Base-by-base conservation (phyloP, 2,329 filamentous ascomycete species). In the Clathrospora elynae region DNA sequence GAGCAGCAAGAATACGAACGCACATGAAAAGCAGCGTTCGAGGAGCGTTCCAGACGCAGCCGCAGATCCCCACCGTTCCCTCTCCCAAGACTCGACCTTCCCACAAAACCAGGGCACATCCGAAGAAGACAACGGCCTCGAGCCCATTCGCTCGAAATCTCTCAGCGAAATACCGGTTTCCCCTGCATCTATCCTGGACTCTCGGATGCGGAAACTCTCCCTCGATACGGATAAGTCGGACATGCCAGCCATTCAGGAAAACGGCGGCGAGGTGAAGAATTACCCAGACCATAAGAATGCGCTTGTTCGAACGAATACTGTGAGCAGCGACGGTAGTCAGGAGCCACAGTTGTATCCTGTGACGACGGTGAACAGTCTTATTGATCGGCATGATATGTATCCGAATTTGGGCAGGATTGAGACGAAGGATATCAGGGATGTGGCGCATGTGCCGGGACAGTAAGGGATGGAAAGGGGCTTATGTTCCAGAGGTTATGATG, bases 301-400 rank as follows among this genome's bases (percentile, higher is more conserved):
- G 9, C 55, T 62, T n/a, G 59, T 61, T 14, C 61, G 65, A 24
- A 42, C 66, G 16, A 48, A 61, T 13, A 67, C 59, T 28, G 52
- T 51, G 3, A 58, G 56, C 14, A 62, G 61, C 29, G 54, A 60
- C 18, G 45, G 62, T 35, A 43, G n/a, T n/a, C n/a, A 40, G 16
- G 33, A 53, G 26, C 49, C 59, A 36, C 19, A 28, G 1, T 35
- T 69, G 4, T 44, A 42, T 6, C 57, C 62, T 23, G 61, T 59
- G 8, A 66, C 62, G 11, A 68, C 67, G 11, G 56, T 68, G 19
- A 62, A 65, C 16, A 69, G 63, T 32, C 49, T 70, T 40, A 64
- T 73, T 25, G 68, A 69, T 46, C 53, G 73, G 42, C 73, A 76
- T 50, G 73, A 76, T 49, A 72, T 73, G 62, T 75, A 68, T 49